Evolutionary conservation across 495 filamentous ascomycete genomes (phyloP).

Genomic region (Xylaria venustula): DNA sequence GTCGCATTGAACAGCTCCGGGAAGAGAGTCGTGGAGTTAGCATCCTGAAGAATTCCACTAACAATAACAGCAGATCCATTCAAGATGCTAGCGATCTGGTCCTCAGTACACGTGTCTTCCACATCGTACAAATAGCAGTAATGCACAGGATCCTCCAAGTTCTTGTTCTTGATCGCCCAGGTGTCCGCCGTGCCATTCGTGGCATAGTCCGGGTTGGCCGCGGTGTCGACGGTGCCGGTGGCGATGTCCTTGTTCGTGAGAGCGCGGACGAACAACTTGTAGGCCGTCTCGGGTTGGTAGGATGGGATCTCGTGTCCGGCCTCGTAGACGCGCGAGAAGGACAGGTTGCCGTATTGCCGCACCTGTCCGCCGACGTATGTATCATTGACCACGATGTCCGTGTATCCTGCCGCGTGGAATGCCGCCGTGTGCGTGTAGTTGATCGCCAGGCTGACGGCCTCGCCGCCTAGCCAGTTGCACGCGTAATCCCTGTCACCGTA

Average conservation of each 20-base stretch:
- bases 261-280: constrained; percentile 60
- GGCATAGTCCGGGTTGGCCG: constrained; percentile 44
- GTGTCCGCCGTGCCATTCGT: constrained; percentile 52
- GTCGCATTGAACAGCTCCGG: constrained; percentile 23
- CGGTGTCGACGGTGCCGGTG: constrained; percentile 55
- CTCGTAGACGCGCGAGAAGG: constrained; percentile 67
- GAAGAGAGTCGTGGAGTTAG: constrained; percentile 36
- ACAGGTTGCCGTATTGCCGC: constrained; percentile 65
- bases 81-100: constrained; percentile 48
- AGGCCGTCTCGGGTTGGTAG: constrained; percentile 64
- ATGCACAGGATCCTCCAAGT: constrained; percentile 39
- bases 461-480: constrained; percentile 65
- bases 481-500: constrained; percentile 63
- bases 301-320: constrained; percentile 71
- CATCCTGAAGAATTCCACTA: constrained; percentile 51
- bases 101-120: constrained; percentile 47
- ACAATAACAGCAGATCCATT: constrained; percentile 43
- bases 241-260: constrained; percentile 59
- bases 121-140: constrained; percentile 61
- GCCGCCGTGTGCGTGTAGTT: constrained; percentile 40
- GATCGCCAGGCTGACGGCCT: constrained; percentile 57
- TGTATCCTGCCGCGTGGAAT: constrained; percentile 59
- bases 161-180: constrained; percentile 48
- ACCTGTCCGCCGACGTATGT: constrained; percentile 61
- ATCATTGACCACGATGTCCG: constrained; percentile 44